Conservation (phyloP, 192 early-diverging fungal genomes). For the Pilobolus umbonatus region DNA sequence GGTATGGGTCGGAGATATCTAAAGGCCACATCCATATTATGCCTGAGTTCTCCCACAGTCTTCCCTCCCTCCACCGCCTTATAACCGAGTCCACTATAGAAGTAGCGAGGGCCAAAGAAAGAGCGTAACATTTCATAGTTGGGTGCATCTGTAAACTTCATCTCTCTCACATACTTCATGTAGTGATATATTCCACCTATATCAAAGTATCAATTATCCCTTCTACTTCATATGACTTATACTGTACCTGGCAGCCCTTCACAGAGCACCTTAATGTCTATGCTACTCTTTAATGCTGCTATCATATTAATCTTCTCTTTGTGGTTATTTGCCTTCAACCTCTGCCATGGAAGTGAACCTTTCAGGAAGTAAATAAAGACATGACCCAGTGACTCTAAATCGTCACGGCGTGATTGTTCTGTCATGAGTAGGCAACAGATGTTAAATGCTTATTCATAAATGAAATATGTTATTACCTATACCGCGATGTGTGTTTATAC, state of each 20-base stretch:
- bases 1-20: too few species aligned
- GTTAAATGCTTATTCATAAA: not conserved
- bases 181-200: constrained; percentile 84
- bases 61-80: too few species aligned
- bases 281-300: constrained; percentile 93
- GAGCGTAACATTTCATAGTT: constrained; percentile 90
- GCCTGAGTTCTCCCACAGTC: too few species aligned
- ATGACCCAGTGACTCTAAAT: constrained; percentile 94
- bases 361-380: constrained; percentile 98
- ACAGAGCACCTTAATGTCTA: constrained; percentile 80
- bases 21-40: too few species aligned
- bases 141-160: constrained; percentile 91
- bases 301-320: constrained; percentile 99
- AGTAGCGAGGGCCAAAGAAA: too few species aligned
- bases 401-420: constrained; percentile 97
- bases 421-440: not conserved
- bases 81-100: too few species aligned
- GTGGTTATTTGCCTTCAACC: constrained; percentile 94
- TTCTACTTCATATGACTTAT: not conserved
- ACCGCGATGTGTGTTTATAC: constrained; percentile 96
- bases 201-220: not conserved
- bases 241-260: constrained; percentile 72
- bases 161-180: constrained; percentile 80
- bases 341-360: constrained; percentile 93
- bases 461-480: constrained; percentile 48